phyloP scores from a whole-genome alignment of 176 grass and related monocot genomes.

The Avena insularis region DNA sequence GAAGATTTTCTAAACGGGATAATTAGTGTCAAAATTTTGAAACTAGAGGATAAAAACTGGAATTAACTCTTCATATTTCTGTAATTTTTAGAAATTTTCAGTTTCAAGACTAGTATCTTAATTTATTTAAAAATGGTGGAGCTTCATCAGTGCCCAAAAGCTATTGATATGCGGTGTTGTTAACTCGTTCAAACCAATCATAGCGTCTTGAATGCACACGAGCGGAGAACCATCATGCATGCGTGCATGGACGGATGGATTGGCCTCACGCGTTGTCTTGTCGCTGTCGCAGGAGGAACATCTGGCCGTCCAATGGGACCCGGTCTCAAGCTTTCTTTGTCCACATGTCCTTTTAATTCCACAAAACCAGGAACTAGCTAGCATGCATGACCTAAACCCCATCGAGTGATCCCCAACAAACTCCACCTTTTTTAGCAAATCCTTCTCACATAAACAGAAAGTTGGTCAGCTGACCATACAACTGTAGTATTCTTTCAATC shows the following conservation, averaged over 20 bases:
- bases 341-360: conserved; percentile 7
- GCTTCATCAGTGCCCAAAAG: not conserved
- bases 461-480: not conserved
- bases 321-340: not conserved
- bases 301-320: conserved; percentile 34
- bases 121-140: no score
- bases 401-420: conserved; percentile 24
- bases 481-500: no score
- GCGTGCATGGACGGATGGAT: not conserved
- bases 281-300: conserved; percentile 17
- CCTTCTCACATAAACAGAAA: not conserved
- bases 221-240: not conserved
- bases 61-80: no score
- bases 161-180: not conserved
- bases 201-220: conserved; percentile 38
- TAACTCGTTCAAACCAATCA: conserved; percentile 9
- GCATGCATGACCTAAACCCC: conserved; percentile 26
- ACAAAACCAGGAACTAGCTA: conserved; percentile 44
- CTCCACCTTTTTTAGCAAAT: conserved; percentile 35
- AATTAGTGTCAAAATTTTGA: no score
- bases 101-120: no score
- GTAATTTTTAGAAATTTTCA: no score
- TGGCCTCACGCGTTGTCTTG: not conserved
- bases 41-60: no score
- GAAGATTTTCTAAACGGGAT: no score